Percentiles rank a stretch among this genome's conserved stretches.
Evolutionary conservation across 352 stramenopile genomes (phyloP).

Genomic region (Phytophthora pistaciae): DNA sequence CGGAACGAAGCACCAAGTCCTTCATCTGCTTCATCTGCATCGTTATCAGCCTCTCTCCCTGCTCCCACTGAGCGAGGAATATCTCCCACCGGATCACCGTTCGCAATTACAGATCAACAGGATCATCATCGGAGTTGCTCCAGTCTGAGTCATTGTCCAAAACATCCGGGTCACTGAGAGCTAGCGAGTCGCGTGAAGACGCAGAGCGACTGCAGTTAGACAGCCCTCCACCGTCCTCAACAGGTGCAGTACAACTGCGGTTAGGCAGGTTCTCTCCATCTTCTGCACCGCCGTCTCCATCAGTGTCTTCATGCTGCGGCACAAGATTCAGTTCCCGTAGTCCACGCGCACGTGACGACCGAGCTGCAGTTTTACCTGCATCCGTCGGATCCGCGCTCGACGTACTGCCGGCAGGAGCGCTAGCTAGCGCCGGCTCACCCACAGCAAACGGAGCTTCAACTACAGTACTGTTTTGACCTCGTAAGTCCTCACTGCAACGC

Average conservation of each 20-base stretch:
- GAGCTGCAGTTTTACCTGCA: slow-evolving; percentile 8
- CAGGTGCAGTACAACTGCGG: slow-evolving; percentile 6
- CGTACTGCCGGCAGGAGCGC: not conserved
- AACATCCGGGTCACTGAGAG: slow-evolving; percentile 13
- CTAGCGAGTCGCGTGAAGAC: not conserved
- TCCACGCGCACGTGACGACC: slow-evolving; percentile 3
- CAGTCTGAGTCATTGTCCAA: not conserved
- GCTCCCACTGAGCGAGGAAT: not conserved
- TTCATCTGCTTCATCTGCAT: not conserved
- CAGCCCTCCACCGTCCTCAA: not conserved
- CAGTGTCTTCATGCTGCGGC: not conserved
- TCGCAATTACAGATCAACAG: slow-evolving; percentile 5
- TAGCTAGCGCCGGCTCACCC: not conserved
- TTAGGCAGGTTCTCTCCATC: slow-evolving; percentile 9
- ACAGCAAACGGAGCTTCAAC: slow-evolving; percentile 10
- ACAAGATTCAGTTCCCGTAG: not conserved
- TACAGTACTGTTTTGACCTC: not conserved
- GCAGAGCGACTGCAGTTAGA: slow-evolving; percentile 7
- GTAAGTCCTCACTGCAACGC: slow-evolving; percentile 1
- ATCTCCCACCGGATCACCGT: not conserved
- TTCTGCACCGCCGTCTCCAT: slow-evolving; percentile 16
- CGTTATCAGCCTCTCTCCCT: not conserved
- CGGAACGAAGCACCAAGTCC: not conserved
- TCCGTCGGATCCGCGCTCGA: slow-evolving; percentile 17
- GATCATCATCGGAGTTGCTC: not conserved